These are phyloP conservation scores for Immersiella caudata DNA, from an alignment of 495 filamentous ascomycete genomes.

Conservation along the genomic window DNA sequence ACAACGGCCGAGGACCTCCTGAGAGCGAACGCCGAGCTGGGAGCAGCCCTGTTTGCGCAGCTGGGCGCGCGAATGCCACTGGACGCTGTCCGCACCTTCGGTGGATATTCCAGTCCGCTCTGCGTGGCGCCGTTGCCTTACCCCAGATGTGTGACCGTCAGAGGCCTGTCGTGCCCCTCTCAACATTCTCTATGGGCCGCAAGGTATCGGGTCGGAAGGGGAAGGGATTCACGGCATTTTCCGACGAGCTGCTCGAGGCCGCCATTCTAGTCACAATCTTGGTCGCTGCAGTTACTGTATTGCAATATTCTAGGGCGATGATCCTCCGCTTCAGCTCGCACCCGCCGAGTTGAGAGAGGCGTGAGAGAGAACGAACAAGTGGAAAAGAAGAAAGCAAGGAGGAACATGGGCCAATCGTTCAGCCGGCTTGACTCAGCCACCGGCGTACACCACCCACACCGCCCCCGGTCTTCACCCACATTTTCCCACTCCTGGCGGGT, in stretches of 20 bases:
- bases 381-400: conserved; percentile 21
- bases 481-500: conserved; percentile 16
- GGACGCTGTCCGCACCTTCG: conserved; percentile 2
- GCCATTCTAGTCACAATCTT: background rate
- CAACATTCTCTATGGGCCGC: background rate
- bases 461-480: conserved; percentile 32
- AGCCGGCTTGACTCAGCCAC: conserved; percentile 33
- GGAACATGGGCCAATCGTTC: conserved; percentile 28
- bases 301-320: conserved; percentile 2
- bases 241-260: background rate
- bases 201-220: conserved; percentile 4
- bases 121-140: conserved; percentile 7
- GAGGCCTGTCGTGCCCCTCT: conserved; percentile 16
- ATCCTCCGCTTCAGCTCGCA: background rate
- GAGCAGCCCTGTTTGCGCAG: conserved; percentile 5
- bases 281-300: background rate
- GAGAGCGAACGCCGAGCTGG: conserved; percentile 5
- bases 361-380: background rate
- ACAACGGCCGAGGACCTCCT: background rate
- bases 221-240: background rate
- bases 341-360: background rate
- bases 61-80: background rate
- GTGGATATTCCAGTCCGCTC: conserved; percentile 1
- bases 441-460: conserved; percentile 30
- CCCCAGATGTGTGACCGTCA: conserved; percentile 21